Evolutionary conservation across 805 yeast species (phyloP).

Genomic region (Pichia exigua): DNA sequence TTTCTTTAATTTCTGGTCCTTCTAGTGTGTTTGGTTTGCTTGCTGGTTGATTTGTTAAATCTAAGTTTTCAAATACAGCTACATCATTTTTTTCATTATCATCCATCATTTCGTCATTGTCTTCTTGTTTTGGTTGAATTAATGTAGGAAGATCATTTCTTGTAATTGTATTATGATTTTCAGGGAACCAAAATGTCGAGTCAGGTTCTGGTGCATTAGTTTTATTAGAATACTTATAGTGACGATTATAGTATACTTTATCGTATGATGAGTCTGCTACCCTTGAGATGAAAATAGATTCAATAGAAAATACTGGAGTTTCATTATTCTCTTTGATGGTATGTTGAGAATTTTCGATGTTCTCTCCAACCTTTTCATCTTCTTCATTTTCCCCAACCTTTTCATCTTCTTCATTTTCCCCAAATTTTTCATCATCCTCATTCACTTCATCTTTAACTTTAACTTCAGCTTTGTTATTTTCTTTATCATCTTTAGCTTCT

Average conservation of each 20-base stretch:
- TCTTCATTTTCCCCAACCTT: not conserved
- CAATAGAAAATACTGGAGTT: conserved; percentile 1
- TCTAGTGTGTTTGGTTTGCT: not conserved
- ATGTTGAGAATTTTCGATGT: not conserved
- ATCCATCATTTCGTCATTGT: not conserved
- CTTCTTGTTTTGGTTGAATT: not conserved
- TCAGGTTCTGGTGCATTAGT: not conserved
- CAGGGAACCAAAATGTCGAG: conserved; percentile 5
- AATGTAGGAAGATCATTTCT: conserved; percentile 1
- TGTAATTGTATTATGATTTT: not conserved
- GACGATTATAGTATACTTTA: conserved; percentile 2
- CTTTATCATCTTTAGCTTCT: not conserved
- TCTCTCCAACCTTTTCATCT: not conserved
- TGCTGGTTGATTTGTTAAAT: not conserved
- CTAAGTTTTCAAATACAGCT: not conserved
- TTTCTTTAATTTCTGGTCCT: not conserved
- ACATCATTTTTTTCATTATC: no score
- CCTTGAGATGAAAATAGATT: conserved; percentile 3
- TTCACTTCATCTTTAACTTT: not conserved
- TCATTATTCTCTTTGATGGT: not conserved
- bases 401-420: not conserved
- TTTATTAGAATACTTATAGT: not conserved
- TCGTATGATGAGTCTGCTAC: conserved; percentile 4
- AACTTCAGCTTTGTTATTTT: not conserved
- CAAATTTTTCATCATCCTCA: not conserved